These are phyloP conservation scores for Ophiostoma montium DNA, from an alignment of 2,329 filamentous ascomycete species.

Conservation along the genomic window DNA sequence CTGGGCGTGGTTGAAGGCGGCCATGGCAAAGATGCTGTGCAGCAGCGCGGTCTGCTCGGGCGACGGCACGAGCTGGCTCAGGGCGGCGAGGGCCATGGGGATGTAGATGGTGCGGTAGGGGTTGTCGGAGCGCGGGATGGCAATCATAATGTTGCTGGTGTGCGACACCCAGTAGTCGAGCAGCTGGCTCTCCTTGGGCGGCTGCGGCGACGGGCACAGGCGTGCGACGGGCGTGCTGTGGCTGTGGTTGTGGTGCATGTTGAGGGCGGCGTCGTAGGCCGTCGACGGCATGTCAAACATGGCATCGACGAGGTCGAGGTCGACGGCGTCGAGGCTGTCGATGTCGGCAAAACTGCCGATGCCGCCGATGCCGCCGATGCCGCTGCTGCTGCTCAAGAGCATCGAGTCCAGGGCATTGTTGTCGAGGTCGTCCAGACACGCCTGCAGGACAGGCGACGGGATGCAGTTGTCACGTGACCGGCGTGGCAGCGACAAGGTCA, in stretches of 20 bases:
- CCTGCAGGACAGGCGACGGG: background rate
- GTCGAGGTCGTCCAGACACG: background rate
- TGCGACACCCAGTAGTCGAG: slow-evolving; percentile 1
- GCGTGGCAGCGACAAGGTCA: background rate
- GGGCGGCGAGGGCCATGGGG: background rate
- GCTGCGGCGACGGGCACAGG: background rate
- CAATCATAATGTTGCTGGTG: background rate
- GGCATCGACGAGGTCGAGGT: background rate
- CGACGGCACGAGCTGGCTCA: background rate
- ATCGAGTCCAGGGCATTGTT: background rate
- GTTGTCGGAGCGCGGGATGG: background rate
- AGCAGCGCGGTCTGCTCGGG: background rate
- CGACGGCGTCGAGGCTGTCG: background rate
- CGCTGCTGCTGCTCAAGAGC: background rate
- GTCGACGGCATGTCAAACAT: background rate
- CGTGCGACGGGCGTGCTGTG: background rate
- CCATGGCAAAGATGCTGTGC: background rate
- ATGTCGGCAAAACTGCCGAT: background rate
- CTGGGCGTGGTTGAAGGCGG: background rate
- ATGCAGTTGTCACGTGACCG: background rate
- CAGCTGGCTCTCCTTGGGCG: background rate
- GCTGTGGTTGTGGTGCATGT: background rate
- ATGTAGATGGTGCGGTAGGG: background rate
- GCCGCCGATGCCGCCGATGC: background rate
- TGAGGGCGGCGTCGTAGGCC: too few relatives aligned